Evolutionary conservation across 2,329 filamentous ascomycete genomes (phyloP).

Genomic region (Coleophoma crateriformis): DNA sequence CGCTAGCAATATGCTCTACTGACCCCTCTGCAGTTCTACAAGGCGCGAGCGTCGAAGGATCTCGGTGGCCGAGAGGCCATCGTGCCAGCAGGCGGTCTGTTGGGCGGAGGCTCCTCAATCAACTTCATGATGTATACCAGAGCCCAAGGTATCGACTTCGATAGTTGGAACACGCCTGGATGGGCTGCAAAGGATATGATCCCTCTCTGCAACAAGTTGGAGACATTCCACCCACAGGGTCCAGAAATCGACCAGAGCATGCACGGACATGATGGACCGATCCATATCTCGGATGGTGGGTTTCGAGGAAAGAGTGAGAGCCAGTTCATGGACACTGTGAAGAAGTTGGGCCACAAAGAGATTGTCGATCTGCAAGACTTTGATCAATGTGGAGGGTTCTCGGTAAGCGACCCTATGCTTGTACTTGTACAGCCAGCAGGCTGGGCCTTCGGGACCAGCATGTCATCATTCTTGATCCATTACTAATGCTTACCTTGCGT

Average conservation of each 20-base stretch:
- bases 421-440: too few relatives aligned
- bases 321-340: slow-evolving; percentile 43
- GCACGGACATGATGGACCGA: slow-evolving; percentile 51
- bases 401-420: slow-evolving; percentile 12
- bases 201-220: slow-evolving; percentile 49
- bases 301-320: slow-evolving; percentile 37
- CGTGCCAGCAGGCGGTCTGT: slow-evolving; percentile 37
- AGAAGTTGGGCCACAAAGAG: slow-evolving; percentile 42
- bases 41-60: slow-evolving; percentile 37
- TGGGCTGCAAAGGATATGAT: slow-evolving; percentile 47
- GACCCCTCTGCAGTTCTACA: slow-evolving; percentile 38
- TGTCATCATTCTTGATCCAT: not conserved
- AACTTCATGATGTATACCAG: slow-evolving; percentile 52
- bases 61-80: slow-evolving; percentile 39
- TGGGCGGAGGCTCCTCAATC: slow-evolving; percentile 58
- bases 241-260: slow-evolving; percentile 12
- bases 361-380: slow-evolving; percentile 49
- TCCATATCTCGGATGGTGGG: slow-evolving; percentile 47
- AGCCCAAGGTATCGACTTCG: slow-evolving; percentile 40
- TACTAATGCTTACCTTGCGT: slow-evolving; percentile 6
- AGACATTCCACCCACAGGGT: slow-evolving; percentile 40
- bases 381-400: slow-evolving; percentile 30
- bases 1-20: slow-evolving; percentile 5
- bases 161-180: slow-evolving; percentile 45
- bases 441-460: not conserved